phyloP scores from a whole-genome alignment of 441 rosid species.

The Gossypium trilobum region DNA sequence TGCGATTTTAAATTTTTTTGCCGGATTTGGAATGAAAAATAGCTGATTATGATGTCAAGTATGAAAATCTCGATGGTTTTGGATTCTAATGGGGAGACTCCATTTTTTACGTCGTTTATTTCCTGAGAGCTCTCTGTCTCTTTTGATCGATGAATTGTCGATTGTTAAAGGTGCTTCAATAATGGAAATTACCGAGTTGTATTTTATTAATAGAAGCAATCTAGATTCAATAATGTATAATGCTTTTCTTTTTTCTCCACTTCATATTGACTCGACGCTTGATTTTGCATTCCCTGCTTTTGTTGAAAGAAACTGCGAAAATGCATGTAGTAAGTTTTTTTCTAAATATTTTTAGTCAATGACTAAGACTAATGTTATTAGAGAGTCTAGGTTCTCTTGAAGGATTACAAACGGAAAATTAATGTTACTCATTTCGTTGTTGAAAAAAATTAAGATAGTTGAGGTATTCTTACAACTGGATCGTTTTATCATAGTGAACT shows the following conservation, averaged over 20 bases:
- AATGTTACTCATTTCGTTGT: not conserved
- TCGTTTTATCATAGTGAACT: not conserved
- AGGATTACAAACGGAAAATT: not conserved
- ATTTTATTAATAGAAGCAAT: not conserved
- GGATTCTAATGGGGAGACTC: not conserved
- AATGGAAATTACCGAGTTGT: not conserved
- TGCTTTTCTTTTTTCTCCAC: constrained; percentile 1
- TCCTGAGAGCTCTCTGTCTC: not conserved
- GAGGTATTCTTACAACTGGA: constrained; percentile 2
- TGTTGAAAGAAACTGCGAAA: not conserved
- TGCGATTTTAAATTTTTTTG: not conserved
- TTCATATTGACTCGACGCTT: not conserved
- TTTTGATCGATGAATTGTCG: not conserved
- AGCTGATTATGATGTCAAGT: not conserved
- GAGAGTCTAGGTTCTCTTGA: not conserved
- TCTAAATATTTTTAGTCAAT: not conserved
- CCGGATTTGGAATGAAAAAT: not conserved
- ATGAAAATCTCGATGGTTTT: not conserved
- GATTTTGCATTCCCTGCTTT: not conserved
- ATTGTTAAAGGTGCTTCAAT: not conserved
- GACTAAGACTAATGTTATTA: not conserved
- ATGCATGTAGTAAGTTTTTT: not conserved
- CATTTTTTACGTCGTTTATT: not conserved
- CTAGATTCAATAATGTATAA: not conserved
- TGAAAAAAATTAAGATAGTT: not conserved